Conservation (phyloP, 2,329 filamentous ascomycete genomes). For the Xylaria sp. region DNA sequence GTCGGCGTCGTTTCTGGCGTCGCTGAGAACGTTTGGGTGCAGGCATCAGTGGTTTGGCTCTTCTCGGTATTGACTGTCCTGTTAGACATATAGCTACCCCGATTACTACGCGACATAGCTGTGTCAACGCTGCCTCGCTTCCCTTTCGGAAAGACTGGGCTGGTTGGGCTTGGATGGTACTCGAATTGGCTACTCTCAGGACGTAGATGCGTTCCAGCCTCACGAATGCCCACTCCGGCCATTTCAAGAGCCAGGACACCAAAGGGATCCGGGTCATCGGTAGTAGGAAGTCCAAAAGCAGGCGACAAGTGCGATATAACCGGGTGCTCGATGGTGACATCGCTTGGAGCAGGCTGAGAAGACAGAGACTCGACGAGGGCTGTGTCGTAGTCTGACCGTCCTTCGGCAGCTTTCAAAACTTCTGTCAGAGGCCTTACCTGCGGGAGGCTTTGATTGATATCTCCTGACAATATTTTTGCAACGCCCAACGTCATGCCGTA, state of each 20-base stretch:
- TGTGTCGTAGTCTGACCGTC: conserved; percentile 79
- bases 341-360: conserved; percentile 77
- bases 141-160: conserved; percentile 71
- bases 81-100: conserved; percentile 80
- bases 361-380: conserved; percentile 72
- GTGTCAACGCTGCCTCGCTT: conserved; percentile 78
- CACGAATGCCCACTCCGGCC: conserved; percentile 87
- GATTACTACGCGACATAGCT: conserved; percentile 67
- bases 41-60: conserved; percentile 76
- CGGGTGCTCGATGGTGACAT: conserved; percentile 68
- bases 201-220: conserved; percentile 81
- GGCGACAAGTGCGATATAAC: conserved; percentile 53
- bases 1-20: conserved; percentile 63
- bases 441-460: conserved; percentile 64
- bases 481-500: conserved; percentile 63
- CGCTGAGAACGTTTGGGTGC: conserved; percentile 68
- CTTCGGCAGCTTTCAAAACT: conserved; percentile 89
- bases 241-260: conserved; percentile 91
- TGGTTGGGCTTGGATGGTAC: conserved; percentile 79
- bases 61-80: conserved; percentile 69
- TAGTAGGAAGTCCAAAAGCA: conserved; percentile 80
- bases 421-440: conserved; percentile 74
- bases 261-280: conserved; percentile 89
- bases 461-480: conserved; percentile 67
- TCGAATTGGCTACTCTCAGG: conserved; percentile 85